phyloP scores from a whole-genome alignment of 306 rosid species.

The Luffa aegyptiaca region DNA sequence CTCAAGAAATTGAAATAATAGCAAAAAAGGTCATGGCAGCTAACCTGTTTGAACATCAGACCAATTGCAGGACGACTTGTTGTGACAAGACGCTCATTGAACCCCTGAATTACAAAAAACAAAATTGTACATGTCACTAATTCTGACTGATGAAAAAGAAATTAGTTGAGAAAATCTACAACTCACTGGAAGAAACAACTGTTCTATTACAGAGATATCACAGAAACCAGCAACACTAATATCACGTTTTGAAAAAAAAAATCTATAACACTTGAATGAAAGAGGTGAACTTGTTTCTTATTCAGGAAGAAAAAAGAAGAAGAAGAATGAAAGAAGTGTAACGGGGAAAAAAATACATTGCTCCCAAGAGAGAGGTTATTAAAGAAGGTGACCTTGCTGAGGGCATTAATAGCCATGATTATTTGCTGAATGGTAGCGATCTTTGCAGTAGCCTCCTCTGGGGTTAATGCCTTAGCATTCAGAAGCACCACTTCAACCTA shows the following conservation, averaged over 20 bases:
- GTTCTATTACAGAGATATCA: background rate
- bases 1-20: background rate
- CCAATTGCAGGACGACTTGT: slow-evolving; percentile 94
- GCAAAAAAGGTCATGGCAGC: slow-evolving; percentile 8
- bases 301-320: no score
- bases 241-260: background rate
- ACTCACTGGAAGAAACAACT: background rate
- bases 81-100: slow-evolving; percentile 93
- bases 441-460: slow-evolving; percentile 61
- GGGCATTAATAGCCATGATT: slow-evolving; percentile 81
- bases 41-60: slow-evolving; percentile 91
- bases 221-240: background rate
- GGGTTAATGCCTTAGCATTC: slow-evolving; percentile 46
- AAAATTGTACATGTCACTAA: background rate
- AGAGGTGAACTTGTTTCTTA: background rate
- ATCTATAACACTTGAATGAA: background rate
- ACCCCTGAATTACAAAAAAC: slow-evolving; percentile 50
- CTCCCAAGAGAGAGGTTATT: slow-evolving; percentile 7
- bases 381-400: slow-evolving; percentile 71
- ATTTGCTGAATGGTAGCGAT: slow-evolving; percentile 70
- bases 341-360: background rate
- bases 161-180: background rate
- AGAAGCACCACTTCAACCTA: slow-evolving; percentile 71
- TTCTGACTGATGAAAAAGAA: background rate
- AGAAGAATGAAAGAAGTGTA: background rate